phyloP scores from a whole-genome alignment of 2,329 filamentous ascomycete species.

The Teratosphaeria epicoccoides region DNA sequence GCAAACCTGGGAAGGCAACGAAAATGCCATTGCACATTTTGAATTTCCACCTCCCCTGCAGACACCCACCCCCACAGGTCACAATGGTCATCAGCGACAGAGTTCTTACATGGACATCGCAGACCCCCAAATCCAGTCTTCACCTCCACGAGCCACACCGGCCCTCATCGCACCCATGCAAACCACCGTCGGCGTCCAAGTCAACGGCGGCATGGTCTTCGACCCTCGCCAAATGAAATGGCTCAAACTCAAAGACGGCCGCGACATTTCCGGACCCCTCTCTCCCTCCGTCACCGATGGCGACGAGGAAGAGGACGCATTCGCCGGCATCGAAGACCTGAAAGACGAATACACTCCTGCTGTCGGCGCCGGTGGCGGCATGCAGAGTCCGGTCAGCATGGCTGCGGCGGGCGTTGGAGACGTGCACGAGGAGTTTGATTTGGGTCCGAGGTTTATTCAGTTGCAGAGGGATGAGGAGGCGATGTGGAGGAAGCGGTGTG shows the following conservation, averaged over 20 bases:
- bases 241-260: constrained; percentile 53
- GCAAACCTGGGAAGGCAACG: constrained; percentile 92
- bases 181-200: constrained; percentile 71
- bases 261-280: constrained; percentile 26
- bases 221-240: constrained; percentile 96
- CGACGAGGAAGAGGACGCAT: constrained; percentile 84
- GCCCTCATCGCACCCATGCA: constrained; percentile 89
- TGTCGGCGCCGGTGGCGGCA: constrained; percentile 10
- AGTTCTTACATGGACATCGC: constrained; percentile 15
- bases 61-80: constrained; percentile 29
- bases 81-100: constrained; percentile 13
- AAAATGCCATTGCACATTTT: constrained; percentile 71
- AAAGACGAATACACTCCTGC: constrained; percentile 48
- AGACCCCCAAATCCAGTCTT: constrained; percentile 27
- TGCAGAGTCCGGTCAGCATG: constrained; percentile 20
- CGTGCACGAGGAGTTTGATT: constrained; percentile 93
- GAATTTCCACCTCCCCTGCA: constrained; percentile 40
- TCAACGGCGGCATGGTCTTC: constrained; percentile 97
- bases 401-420: constrained; percentile 52
- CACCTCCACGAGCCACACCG: constrained; percentile 41
- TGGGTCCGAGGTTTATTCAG: constrained; percentile 85
- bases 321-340: constrained; percentile 88
- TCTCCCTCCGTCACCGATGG: constrained; percentile 54
- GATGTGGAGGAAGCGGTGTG: constrained; percentile 78
- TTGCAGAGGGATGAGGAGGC: constrained; percentile 86